Evolutionary conservation across 2,329 filamentous ascomycete species (phyloP).

Genomic region (Phyllachora maydis): DNA sequence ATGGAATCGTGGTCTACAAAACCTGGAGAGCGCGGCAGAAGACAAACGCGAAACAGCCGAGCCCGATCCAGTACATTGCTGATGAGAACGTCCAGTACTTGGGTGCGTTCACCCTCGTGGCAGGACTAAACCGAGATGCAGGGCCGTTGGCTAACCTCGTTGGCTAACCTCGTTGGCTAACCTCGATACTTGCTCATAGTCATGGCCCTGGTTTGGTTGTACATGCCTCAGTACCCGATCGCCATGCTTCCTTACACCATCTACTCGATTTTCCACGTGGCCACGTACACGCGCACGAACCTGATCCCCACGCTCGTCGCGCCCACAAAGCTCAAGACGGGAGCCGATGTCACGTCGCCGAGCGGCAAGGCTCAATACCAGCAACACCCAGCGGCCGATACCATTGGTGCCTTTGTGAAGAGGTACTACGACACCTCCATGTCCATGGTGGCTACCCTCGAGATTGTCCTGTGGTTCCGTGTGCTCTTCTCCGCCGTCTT

Average conservation of each 20-base stretch:
- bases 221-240: conserved; percentile 71
- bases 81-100: conserved; percentile 99
- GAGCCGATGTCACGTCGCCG: conserved; percentile 31
- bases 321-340: conserved; percentile 28
- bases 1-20: conserved; percentile 98
- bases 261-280: conserved; percentile 97
- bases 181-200: too few species aligned
- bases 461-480: conserved; percentile 74
- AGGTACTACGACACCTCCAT: conserved; percentile 94
- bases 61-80: conserved; percentile 43
- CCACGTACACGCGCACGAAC: conserved; percentile 88
- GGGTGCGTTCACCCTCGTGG: conserved; percentile 33
- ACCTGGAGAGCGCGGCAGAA: conserved; percentile 72
- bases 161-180: too few species aligned
- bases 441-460: conserved; percentile 74
- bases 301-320: conserved; percentile 74
- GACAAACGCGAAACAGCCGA: conserved; percentile 42
- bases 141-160: too few species aligned
- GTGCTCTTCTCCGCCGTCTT: conserved; percentile 62
- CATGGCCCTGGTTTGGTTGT: conserved; percentile 91
- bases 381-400: conserved; percentile 48
- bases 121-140: too few species aligned
- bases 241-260: conserved; percentile 87
- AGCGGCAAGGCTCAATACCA: conserved; percentile 32
- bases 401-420: conserved; percentile 87